Percentiles rank a stretch among this genome's conserved stretches.
Conservation (phyloP, 73 alveolate genomes). For the Paramecium sexaurelia region DNA sequence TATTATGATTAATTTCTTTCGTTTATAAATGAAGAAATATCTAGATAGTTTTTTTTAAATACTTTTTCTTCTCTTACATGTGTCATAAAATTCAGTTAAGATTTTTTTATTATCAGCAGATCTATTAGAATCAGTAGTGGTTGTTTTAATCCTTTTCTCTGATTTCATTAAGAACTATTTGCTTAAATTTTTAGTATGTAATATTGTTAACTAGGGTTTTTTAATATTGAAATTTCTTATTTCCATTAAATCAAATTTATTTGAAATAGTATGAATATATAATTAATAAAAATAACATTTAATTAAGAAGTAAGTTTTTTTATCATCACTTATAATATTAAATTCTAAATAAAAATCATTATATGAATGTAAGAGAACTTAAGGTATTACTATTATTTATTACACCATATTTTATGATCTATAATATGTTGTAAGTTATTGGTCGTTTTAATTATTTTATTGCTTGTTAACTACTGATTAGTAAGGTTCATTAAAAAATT, state of each 20-base stretch:
- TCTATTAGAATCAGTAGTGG: not conserved
- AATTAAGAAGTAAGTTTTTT: not conserved
- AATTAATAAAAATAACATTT: not conserved
- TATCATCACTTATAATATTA: not conserved
- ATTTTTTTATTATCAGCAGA: not conserved
- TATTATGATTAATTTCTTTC: constrained; percentile 3
- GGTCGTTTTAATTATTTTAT: not conserved
- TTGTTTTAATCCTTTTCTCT: constrained; percentile 12
- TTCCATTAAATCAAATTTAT: not conserved
- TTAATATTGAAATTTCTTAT: not conserved
- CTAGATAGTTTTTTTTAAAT: not conserved
- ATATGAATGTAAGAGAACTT: not conserved
- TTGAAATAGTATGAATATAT: not conserved
- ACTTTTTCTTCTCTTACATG: not conserved
- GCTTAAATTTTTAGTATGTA: not conserved
- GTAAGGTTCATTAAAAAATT: not conserved
- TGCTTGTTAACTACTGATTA: not conserved
- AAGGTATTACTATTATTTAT: not conserved
- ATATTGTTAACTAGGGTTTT: not conserved
- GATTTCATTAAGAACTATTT: not conserved
- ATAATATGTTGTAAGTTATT: not conserved
- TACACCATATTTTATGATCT: too few relatives aligned
- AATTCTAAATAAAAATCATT: not conserved
- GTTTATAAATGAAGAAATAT: not conserved
- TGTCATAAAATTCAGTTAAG: constrained; percentile 12